Base-by-base conservation (phyloP, 192 early-diverging fungal species). In the Coemansia asiatica region DNA sequence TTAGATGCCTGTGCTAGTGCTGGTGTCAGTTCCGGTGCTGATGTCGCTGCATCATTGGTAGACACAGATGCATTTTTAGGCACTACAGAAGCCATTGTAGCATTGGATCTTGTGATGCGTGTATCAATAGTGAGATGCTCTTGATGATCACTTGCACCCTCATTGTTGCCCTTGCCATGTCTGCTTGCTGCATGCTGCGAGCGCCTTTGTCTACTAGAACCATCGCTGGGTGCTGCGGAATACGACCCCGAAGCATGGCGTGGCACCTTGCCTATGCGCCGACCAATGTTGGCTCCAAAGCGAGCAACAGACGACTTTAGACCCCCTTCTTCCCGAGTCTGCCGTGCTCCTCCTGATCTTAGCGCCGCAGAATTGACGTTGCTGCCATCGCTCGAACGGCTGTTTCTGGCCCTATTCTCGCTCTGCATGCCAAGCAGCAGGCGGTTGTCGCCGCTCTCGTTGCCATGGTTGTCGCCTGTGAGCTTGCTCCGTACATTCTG, bases 401-500 rank as follows among this genome's bases (percentile, higher is more conserved):
- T 28, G 16, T 47, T 56, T 35, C 16, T 16, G 50, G 25, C 25
- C 4, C 19, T 44, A n/a, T n/a, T 22, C 18, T 38, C 55, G n/a
- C 31, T 8, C 31, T 33, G 31, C 8, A 8, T 8, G 3, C 31
- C 31, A 33, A 6, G 31, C 31, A 33, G 3, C 23, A 19, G 13
- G 56, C 16, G 12, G 56, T 49, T 48, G n/a, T 44, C 22, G 28
- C 35, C 58, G 22, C 26, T 16, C 10, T 61, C 54, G 19, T 67
- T 56, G 50, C 47, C 49, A 21, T 58, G n/a, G 56, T 58, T 22
- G 35, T 60, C 40, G 36, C 66, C 67, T 1, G 56, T 64, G 44
- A 81, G 79, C 73, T 71, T 75, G 70, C 50, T 76, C 61, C 74
- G 79, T 49, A 81, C 61, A 29, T 55, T 81, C 67, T 73, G 79